phyloP scores from a whole-genome alignment of 495 filamentous ascomycete genomes.

The Penicillium bovifimosum region DNA sequence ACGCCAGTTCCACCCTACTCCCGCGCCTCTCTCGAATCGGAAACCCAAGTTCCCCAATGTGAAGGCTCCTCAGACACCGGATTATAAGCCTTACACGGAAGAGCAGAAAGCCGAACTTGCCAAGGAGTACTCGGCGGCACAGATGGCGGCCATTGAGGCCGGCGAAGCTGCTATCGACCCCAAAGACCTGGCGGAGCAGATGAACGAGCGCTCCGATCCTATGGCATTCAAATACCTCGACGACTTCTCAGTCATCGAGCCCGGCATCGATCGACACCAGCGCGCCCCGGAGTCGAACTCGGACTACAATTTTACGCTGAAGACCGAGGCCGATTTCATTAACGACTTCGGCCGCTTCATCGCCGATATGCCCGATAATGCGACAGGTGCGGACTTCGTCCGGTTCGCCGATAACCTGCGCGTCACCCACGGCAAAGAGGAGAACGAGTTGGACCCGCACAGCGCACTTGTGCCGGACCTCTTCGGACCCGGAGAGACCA shows the following conservation, averaged over 20 bases:
- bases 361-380: slow-evolving; percentile 45
- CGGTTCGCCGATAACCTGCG: slow-evolving; percentile 43
- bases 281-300: slow-evolving; percentile 48
- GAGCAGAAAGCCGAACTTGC: slow-evolving; percentile 59
- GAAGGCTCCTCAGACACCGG: slow-evolving; percentile 20
- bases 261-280: slow-evolving; percentile 64
- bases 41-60: slow-evolving; percentile 29
- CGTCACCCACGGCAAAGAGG: slow-evolving; percentile 48
- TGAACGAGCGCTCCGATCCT: slow-evolving; percentile 61
- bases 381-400: slow-evolving; percentile 37
- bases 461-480: slow-evolving; percentile 44
- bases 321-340: slow-evolving; percentile 52
- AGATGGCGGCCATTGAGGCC: slow-evolving; percentile 79
- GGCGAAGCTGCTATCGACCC: slow-evolving; percentile 79
- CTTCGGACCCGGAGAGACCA: slow-evolving; percentile 40
- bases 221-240: slow-evolving; percentile 73
- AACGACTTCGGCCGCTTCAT: slow-evolving; percentile 55
- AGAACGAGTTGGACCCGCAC: slow-evolving; percentile 43
- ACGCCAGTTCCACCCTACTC: slow-evolving; percentile 50
- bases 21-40: slow-evolving; percentile 31
- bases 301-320: slow-evolving; percentile 57
- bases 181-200: slow-evolving; percentile 68
- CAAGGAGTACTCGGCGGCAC: slow-evolving; percentile 68
- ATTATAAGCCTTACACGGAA: slow-evolving; percentile 59
- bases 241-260: slow-evolving; percentile 73